Base-by-base conservation (phyloP, 2,329 filamentous ascomycete genomes). In the Fusarium scirpi region DNA sequence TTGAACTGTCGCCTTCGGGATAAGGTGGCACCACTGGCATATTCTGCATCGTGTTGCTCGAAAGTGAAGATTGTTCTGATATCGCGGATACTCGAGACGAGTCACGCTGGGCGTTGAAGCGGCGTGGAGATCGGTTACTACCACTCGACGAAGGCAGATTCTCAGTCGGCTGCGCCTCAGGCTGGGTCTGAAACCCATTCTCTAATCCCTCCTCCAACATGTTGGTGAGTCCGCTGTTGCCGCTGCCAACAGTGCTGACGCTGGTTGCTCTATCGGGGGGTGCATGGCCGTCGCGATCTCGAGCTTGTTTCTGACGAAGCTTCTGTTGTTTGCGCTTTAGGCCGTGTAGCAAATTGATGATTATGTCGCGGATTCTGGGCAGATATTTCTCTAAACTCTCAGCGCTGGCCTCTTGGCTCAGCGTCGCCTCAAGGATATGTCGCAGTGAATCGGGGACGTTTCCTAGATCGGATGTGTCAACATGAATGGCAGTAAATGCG, bases 241-340 rank as follows among this genome's bases (percentile, higher is more conserved):
- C 83, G 76, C 89, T 91, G 45, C 82, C 85, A 54, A 85, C 82
- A 24, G 87, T 89, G 72, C 86, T 88, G 44, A 87, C 84, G 75
- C 89, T 91, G 73, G 85, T 87, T 16, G 86, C 85, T 68, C 87
- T 82, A 58, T 83, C 82, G 2, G 85, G 83, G 5, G 81, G 76
- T 8, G 78, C 76, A 56, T 81, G 81, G 9, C 80, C 80, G 15
- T 86, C 85, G 58, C 84, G 86, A 13, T 91, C 89, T 61, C 86
- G 83, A 6, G 84, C 80, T 72, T 90, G 87, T 69, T 87, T 90
- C 75, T 90, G 89, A 29, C 89, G 84, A 76, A 99, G 82, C 75
- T 94, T 93, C 77, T 97, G 94, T 78, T 99, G 96, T 80, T 99
- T 99, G 80, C 95, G 91, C 84, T 99, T 99, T 69, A 99, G 83